Percentiles rank a stretch among this genome's conserved stretches.
These are phyloP conservation scores for Penicillium pulvis DNA, from an alignment of 495 filamentous ascomycete species.

Conservation along the genomic window DNA sequence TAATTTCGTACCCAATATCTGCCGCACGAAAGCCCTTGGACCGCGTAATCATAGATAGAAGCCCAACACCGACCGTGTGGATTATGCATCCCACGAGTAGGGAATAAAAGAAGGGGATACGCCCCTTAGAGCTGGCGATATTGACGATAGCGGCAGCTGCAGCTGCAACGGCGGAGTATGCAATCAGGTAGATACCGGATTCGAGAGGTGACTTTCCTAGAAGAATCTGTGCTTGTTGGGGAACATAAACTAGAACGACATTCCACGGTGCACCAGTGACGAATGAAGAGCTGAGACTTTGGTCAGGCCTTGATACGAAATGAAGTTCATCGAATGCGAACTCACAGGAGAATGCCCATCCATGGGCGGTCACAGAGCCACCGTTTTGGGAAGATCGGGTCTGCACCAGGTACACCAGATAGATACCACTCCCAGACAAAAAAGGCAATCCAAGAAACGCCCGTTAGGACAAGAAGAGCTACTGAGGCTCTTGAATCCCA, in stretches of 20 bases:
- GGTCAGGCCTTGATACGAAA: slow-evolving; percentile 3
- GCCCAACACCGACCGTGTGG: slow-evolving; percentile 53
- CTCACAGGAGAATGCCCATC: slow-evolving; percentile 38
- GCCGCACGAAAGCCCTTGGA: slow-evolving; percentile 30
- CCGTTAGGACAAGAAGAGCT: slow-evolving; percentile 43
- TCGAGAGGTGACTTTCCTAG: slow-evolving; percentile 42
- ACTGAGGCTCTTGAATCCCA: slow-evolving; percentile 45
- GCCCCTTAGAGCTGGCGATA: slow-evolving; percentile 39
- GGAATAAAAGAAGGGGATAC: slow-evolving; percentile 51
- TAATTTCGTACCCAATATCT: slow-evolving; percentile 54
- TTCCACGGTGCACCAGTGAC: slow-evolving; percentile 58
- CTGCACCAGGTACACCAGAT: slow-evolving; percentile 27
- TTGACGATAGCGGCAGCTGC: slow-evolving; percentile 54
- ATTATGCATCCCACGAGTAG: slow-evolving; percentile 46
- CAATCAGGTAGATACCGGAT: slow-evolving; percentile 61
- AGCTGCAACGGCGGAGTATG: slow-evolving; percentile 47
- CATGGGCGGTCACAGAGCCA: slow-evolving; percentile 37
- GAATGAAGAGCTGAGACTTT: slow-evolving; percentile 22
- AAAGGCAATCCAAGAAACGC: slow-evolving; percentile 34
- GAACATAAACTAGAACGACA: slow-evolving; percentile 55
- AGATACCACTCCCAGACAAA: slow-evolving; percentile 44
- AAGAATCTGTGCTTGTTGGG: slow-evolving; percentile 62
- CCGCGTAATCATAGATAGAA: slow-evolving; percentile 46
- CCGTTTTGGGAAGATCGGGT: slow-evolving; percentile 41
- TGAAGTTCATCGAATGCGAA: not conserved